Conservation (phyloP, 805 yeast genomes). For the Pichia gijzeniarum region DNA sequence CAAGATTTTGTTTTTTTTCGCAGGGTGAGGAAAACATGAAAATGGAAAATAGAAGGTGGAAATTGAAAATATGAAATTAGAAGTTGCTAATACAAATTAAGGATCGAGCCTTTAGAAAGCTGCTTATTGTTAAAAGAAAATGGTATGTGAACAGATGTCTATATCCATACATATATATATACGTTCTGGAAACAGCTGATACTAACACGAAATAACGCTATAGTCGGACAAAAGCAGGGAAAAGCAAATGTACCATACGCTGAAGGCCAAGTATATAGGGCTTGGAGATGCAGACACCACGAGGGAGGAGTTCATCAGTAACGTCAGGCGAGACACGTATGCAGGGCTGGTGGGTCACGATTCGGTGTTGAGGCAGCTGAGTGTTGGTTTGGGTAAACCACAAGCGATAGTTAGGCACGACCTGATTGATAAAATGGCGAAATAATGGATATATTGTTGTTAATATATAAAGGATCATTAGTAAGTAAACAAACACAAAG, state of each 20-base stretch:
- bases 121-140: no score
- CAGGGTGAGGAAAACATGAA: no score
- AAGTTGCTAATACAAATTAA: no score
- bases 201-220: neutral
- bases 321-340: conserved; percentile 61
- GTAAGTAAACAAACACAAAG: neutral
- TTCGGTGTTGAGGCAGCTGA: conserved; percentile 44
- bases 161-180: no score
- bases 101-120: no score
- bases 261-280: conserved; percentile 59
- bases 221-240: conserved; percentile 4
- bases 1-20: no score
- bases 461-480: neutral
- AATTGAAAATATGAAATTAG: no score
- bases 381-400: conserved; percentile 47
- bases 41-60: no score
- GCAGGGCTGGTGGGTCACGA: conserved; percentile 58
- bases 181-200: neutral
- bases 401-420: conserved; percentile 27
- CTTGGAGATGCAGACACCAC: conserved; percentile 71
- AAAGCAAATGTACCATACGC: conserved; percentile 1
- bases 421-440: conserved; percentile 35
- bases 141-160: no score
- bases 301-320: conserved; percentile 60
- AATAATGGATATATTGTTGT: no score